Evolutionary conservation across 2,329 filamentous ascomycete genomes (phyloP).

Genomic region (Dothideomycetidae sp.): DNA sequence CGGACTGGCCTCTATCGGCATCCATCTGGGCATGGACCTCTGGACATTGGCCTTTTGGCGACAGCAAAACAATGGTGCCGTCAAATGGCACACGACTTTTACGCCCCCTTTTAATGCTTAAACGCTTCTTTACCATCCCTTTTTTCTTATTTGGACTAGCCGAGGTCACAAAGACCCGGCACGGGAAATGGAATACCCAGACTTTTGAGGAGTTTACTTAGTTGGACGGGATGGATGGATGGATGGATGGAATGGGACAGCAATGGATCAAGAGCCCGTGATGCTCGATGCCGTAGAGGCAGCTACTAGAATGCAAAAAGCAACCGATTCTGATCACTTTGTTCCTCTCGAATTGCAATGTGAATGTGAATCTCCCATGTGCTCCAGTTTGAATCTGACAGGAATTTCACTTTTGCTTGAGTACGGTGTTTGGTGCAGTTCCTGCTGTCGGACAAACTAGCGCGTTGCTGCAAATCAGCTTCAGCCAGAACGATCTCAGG

Average conservation of each 20-base stretch:
- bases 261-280: slow-evolving; percentile 3
- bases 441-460: too few species aligned
- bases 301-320: background rate
- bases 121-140: background rate
- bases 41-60: too few species aligned
- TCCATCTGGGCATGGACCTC: background rate
- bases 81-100: background rate
- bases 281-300: slow-evolving; percentile 1
- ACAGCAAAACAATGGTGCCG: too few species aligned
- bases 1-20: too few species aligned
- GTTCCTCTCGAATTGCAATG: too few species aligned
- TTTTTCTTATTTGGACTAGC: background rate
- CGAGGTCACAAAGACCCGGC: background rate
- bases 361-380: too few species aligned
- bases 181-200: background rate
- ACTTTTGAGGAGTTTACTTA: background rate
- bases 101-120: background rate
- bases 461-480: too few species aligned
- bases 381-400: too few species aligned
- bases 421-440: too few species aligned
- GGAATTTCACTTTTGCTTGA: too few species aligned
- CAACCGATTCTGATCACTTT: background rate
- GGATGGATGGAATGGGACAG: background rate
- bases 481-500: too few species aligned
- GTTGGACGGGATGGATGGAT: background rate